Base-by-base conservation (phyloP, 768 basidiomycete genomes). In the Lentinula detonsa region DNA sequence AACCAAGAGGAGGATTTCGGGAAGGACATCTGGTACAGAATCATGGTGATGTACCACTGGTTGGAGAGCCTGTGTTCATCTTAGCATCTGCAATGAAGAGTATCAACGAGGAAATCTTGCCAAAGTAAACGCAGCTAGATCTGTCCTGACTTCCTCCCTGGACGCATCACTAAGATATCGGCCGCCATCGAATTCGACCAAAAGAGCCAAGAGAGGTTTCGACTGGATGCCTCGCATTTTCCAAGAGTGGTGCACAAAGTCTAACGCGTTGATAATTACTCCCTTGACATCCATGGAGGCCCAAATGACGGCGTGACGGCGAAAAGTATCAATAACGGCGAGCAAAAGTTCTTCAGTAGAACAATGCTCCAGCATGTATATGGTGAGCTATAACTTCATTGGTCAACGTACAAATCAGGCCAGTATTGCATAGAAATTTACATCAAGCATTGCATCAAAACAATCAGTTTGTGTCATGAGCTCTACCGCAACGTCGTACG, bases 281-380 rank as follows among this genome's bases (percentile, higher is more conserved):
- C 75, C 74, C 62, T 82, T 81, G 10, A 74, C 80, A 66, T 89
- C 80, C 86, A 93, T 90, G 62, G 87, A 90, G 11, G 83, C 81
- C 91, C 90, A 93, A 52, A 92, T 85, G 21, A 83, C 80, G 10
- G 82, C 79, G 65, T 87, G 87, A 6, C 87, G 84, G 62, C 84
- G 81, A n/a, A 93, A 76, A 4, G 85, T 85, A 63, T 88, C 85
- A n/a, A 91, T 79, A 1, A 90, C 80, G 0, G 83, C 81, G 3
- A 78, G 76, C 31, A 91, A 75, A 6, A 85, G 73, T 21, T 87
- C 82, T 0, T 74, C 70, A 37, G 81, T 77, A 4, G 75, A 74
- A 2, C 82, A 77, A 63, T 82, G 77, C 53, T 81, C 79, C 57
- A 93, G 72, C 35, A 86, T 72, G 53, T 69, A 77, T 16, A 86